Percentiles rank a stretch among this genome's conserved stretches.
These are phyloP conservation scores for Tolypocladium album DNA, from an alignment of 2,329 filamentous ascomycete genomes.

Conservation along the genomic window DNA sequence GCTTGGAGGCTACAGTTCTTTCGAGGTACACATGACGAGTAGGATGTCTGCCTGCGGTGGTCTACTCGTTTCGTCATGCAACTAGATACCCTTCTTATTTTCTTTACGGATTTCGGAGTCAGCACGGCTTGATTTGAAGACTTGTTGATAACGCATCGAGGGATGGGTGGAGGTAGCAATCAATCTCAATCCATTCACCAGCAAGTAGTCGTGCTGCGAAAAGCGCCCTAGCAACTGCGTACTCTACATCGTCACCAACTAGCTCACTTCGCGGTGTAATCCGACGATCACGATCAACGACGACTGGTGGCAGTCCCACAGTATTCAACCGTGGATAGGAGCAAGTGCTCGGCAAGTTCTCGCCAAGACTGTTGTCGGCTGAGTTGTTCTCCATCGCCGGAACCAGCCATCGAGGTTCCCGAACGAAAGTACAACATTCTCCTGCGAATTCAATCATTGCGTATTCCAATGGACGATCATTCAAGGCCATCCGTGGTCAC, in stretches of 20 bases:
- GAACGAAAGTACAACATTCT: background rate
- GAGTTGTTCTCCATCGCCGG: background rate
- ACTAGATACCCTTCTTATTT: slow-evolving; percentile 16
- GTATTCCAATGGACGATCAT: background rate
- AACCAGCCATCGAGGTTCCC: background rate
- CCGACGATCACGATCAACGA: background rate
- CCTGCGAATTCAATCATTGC: background rate
- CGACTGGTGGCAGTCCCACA: background rate
- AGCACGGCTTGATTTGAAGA: background rate
- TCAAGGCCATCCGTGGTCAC: background rate
- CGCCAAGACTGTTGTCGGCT: background rate
- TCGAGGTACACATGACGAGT: background rate
- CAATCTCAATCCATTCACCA: background rate
- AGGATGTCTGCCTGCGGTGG: background rate
- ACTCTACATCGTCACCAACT: background rate
- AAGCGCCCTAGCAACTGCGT: background rate
- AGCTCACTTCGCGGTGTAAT: background rate
- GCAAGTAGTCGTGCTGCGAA: too few relatives aligned
- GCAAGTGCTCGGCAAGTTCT: background rate
- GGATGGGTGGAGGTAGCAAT: background rate
- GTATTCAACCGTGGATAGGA: background rate
- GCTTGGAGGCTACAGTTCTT: background rate
- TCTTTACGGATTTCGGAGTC: background rate
- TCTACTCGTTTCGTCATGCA: slow-evolving; percentile 12
- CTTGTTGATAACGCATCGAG: background rate